These are phyloP conservation scores for Oryza officinalis DNA, from an alignment of 176 grass and related monocot species.

Conservation along the genomic window DNA sequence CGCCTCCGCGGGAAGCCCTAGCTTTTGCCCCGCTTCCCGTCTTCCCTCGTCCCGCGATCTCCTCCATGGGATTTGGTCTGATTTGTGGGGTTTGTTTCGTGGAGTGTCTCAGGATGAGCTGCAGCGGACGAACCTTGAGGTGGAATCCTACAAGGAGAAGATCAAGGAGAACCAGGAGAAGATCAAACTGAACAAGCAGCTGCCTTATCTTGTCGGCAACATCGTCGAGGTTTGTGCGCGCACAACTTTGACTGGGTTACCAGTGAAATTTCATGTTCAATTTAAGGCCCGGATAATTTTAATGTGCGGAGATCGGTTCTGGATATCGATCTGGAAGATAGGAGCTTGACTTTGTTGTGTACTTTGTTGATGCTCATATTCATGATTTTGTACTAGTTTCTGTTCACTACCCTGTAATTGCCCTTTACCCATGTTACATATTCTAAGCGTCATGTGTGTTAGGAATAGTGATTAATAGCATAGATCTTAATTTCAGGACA, in stretches of 20 bases:
- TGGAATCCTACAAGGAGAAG: slow-evolving; percentile 78
- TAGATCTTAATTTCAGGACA: not conserved
- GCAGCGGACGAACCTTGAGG: slow-evolving; percentile 68
- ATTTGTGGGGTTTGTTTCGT: not conserved
- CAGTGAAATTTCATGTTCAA: not conserved
- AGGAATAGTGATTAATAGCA: not conserved
- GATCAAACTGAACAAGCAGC: slow-evolving; percentile 86
- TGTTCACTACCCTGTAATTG: not conserved
- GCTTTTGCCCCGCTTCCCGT: not conserved
- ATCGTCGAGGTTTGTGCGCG: slow-evolving; percentile 72
- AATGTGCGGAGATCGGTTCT: not conserved
- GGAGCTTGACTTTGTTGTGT: not conserved
- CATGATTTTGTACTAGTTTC: not conserved
- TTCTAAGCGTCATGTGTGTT: not conserved
- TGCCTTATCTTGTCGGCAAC: slow-evolving; percentile 82
- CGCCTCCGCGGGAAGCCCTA: slow-evolving; percentile 31
- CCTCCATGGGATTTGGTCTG: not conserved
- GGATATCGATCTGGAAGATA: not conserved
- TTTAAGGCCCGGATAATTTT: not conserved
- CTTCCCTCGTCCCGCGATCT: not conserved
- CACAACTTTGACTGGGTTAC: too few relatives aligned
- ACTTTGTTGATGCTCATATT: not conserved
- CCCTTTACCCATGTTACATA: not conserved
- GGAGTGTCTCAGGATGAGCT: slow-evolving; percentile 54
- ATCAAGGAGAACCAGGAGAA: slow-evolving; percentile 90